Base-by-base conservation (phyloP, 2,329 filamentous ascomycete species). In the Endoconidiophora polonica region DNA sequence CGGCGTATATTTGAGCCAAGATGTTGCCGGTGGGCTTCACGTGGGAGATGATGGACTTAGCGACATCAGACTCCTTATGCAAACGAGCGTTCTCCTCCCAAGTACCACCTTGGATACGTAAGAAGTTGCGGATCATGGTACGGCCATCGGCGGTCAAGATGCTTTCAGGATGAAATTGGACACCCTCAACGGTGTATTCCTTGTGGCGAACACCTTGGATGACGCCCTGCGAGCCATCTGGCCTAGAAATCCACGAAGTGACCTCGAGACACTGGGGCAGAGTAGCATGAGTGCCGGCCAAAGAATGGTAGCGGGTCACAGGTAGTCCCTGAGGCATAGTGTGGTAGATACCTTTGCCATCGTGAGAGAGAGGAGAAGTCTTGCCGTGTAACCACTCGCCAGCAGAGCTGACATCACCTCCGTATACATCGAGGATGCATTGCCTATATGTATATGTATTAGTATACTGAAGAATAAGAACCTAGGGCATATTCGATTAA, bases 121-220 rank as follows among this genome's bases (percentile, higher is more conserved):
- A 67, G 63, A 98, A 98, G 65, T 96, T 98, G 60, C 79, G 81
- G 61, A 98, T 77, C 85, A 98, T 95, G 36, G 75, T 67, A 36
- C 88, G 80, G 3, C 93, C 91, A 52, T 91, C 79, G 43, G 83
- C 86, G 0, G 90, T 95, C 47, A 98, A 68, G 52, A 98, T 98
- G 62, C 90, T 96, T 66, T 98, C 91, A 0, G 91, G 91, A 58
- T 98, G 91, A 59, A 96, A 98, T 61, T 98, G 91, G 14, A 98
- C 91, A 39, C 88, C 91, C 64, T 98, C 91, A n/a, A 96, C 73
- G 1, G 85, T 76, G 59, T 81, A 83, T 60, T 91, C 77, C 68
- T 90, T 94, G 69, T 98, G 91, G 43, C 91, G 81, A 43, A 98
- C 84, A 44, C 91, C 91, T 83, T 96, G 95, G 58, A 98, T 98